phyloP scores from a whole-genome alignment of 768 basidiomycete genomes.

The Tylopilus intermedius region DNA sequence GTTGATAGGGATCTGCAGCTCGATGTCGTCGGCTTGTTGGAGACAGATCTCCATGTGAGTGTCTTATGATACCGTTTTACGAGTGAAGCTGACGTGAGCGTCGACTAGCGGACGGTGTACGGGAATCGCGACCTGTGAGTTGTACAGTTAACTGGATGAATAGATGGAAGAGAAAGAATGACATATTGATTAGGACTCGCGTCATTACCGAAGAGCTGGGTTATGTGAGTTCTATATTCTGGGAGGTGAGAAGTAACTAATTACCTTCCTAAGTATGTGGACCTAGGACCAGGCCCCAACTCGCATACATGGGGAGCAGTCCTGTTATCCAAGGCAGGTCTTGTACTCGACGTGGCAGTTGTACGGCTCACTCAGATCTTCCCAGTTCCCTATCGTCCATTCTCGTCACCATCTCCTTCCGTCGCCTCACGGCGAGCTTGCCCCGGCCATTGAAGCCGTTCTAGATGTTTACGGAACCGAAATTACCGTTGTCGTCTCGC shows the following conservation, averaged over 20 bases:
- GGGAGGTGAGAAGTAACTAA: constrained; percentile 1
- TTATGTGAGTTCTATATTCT: constrained; percentile 51
- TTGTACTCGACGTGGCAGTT: not conserved
- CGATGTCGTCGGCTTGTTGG: constrained; percentile 79
- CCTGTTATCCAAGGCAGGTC: constrained; percentile 66
- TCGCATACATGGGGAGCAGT: constrained; percentile 87
- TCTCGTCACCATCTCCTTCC: constrained; percentile 84
- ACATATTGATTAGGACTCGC: constrained; percentile 51
- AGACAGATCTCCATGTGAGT: constrained; percentile 81
- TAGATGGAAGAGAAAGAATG: not conserved
- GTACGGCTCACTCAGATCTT: not conserved
- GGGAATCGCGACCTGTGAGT: constrained; percentile 81
- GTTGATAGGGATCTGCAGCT: constrained; percentile 67
- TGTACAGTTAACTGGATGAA: not conserved
- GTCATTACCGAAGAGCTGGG: constrained; percentile 72
- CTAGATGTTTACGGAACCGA: constrained; percentile 74
- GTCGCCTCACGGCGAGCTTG: constrained; percentile 80
- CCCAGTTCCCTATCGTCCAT: constrained; percentile 80
- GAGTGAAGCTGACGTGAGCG: not conserved
- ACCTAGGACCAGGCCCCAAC: constrained; percentile 84
- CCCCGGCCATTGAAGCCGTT: constrained; percentile 84
- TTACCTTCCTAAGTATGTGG: constrained; percentile 57
- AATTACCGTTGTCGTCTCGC: constrained; percentile 80
- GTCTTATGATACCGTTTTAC: not conserved
- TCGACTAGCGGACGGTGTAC: constrained; percentile 57